Conservation (phyloP, 352 stramenopile species). For the Pythium brachiatum region DNA sequence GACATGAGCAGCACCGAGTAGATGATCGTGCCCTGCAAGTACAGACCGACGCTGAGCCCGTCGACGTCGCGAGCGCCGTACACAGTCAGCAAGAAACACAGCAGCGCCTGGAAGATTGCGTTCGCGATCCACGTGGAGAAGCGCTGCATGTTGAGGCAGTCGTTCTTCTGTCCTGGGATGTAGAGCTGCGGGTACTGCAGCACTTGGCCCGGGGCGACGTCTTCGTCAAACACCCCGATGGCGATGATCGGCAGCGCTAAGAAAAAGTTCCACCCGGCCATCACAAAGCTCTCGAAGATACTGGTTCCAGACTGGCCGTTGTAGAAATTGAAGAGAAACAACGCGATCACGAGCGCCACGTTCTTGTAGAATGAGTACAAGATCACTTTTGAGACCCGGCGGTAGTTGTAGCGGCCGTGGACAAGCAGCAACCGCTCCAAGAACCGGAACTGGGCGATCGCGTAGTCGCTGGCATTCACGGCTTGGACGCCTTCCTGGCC, state of each 20-base stretch:
- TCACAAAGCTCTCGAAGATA: slow-evolving; percentile 83
- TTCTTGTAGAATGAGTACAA: slow-evolving; percentile 89
- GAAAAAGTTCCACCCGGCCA: slow-evolving; percentile 81
- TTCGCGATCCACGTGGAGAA: slow-evolving; percentile 67
- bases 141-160: slow-evolving; percentile 58
- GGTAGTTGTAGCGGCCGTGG: slow-evolving; percentile 97
- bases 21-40: slow-evolving; percentile 64
- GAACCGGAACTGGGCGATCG: slow-evolving; percentile 93
- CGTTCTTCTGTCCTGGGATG: slow-evolving; percentile 54
- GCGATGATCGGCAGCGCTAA: slow-evolving; percentile 88
- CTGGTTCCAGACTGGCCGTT: slow-evolving; percentile 81
- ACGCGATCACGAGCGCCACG: slow-evolving; percentile 57
- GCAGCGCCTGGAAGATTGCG: slow-evolving; percentile 58
- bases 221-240: slow-evolving; percentile 80
- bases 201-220: slow-evolving; percentile 63
- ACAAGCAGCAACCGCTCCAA: slow-evolving; percentile 94
- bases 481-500: slow-evolving; percentile 90
- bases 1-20: slow-evolving; percentile 77
- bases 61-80: slow-evolving; percentile 38
- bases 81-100: slow-evolving; percentile 61
- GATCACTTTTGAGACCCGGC: slow-evolving; percentile 93
- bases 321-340: slow-evolving; percentile 83
- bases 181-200: slow-evolving; percentile 62
- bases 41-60: slow-evolving; percentile 39
- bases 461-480: slow-evolving; percentile 91